These are phyloP conservation scores for Tuber magnatum DNA, from an alignment of 495 filamentous ascomycete genomes.

Conservation along the genomic window DNA sequence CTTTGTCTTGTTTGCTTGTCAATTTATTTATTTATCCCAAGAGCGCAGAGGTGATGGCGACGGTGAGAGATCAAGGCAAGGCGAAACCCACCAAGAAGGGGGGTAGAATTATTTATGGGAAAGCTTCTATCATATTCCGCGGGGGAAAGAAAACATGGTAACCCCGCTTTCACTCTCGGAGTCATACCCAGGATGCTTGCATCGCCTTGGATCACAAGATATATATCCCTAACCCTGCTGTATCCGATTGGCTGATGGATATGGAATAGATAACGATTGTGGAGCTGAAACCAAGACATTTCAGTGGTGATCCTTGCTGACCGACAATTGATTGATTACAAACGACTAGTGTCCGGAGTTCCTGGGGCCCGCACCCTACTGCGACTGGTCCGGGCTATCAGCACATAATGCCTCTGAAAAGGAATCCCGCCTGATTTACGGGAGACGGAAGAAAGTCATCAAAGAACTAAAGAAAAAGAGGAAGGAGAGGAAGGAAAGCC, in stretches of 20 bases:
- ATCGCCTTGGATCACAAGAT: background rate
- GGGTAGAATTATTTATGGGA: slow-evolving; percentile 2
- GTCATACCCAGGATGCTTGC: background rate
- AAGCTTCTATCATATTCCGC: background rate
- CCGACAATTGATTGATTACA: background rate
- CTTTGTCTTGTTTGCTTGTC: background rate
- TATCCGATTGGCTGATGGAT: background rate
- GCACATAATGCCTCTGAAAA: background rate
- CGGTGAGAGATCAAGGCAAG: slow-evolving; percentile 6
- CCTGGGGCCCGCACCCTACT: background rate
- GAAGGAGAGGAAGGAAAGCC: background rate
- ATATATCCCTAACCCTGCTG: background rate
- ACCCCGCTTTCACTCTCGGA: background rate
- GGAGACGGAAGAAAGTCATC: background rate
- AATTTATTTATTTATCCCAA: background rate
- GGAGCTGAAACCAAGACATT: background rate
- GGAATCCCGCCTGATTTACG: background rate
- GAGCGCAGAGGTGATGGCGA: slow-evolving; percentile 2
- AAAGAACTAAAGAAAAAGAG: background rate
- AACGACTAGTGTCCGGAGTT: background rate
- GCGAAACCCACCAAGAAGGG: slow-evolving; percentile 6
- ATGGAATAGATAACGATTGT: background rate
- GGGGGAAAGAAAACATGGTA: background rate
- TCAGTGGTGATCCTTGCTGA: background rate
- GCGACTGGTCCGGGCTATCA: background rate